Conservation (phyloP, 768 basidiomycete genomes). For the Boletus reticuloceps region DNA sequence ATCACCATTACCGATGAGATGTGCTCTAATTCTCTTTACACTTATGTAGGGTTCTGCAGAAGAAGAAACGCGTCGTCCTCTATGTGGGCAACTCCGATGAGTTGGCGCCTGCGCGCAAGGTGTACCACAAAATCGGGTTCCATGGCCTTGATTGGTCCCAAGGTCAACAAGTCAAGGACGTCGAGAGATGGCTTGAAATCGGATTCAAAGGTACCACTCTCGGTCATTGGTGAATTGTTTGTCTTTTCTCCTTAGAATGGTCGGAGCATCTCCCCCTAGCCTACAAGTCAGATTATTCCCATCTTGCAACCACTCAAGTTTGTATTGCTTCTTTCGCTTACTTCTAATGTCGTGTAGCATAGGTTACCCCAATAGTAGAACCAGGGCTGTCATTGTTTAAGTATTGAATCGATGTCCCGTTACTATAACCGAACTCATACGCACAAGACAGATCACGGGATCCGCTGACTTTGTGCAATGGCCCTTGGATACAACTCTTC, state of each 20-base stretch:
- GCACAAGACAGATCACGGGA: too few relatives aligned
- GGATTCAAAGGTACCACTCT: slow-evolving; percentile 14
- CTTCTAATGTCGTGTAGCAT: slow-evolving; percentile 14
- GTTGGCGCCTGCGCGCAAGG: slow-evolving; percentile 17
- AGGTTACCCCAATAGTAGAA: neutral
- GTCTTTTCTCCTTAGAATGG: neutral
- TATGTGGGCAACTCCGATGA: slow-evolving; percentile 50
- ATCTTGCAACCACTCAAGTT: neutral
- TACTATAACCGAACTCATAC: too few relatives aligned
- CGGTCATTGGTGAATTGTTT: slow-evolving; percentile 15
- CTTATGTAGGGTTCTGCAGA: slow-evolving; percentile 28
- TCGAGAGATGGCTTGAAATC: slow-evolving; percentile 19
- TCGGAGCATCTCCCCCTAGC: neutral
- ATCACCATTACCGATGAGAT: neutral
- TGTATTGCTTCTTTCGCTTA: neutral
- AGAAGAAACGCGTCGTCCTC: slow-evolving; percentile 43
- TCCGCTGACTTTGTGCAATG: neutral
- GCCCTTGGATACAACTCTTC: too few relatives aligned
- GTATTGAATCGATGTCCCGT: too few relatives aligned
- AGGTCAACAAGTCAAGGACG: slow-evolving; percentile 6
- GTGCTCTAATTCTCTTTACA: slow-evolving; percentile 1
- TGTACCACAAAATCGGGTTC: slow-evolving; percentile 22
- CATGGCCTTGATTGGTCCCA: slow-evolving; percentile 12
- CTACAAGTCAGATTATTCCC: neutral
- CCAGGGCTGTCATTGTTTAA: too few relatives aligned